phyloP scores from a whole-genome alignment of 176 grass and related monocot genomes.

The Guadua angustifolia region DNA sequence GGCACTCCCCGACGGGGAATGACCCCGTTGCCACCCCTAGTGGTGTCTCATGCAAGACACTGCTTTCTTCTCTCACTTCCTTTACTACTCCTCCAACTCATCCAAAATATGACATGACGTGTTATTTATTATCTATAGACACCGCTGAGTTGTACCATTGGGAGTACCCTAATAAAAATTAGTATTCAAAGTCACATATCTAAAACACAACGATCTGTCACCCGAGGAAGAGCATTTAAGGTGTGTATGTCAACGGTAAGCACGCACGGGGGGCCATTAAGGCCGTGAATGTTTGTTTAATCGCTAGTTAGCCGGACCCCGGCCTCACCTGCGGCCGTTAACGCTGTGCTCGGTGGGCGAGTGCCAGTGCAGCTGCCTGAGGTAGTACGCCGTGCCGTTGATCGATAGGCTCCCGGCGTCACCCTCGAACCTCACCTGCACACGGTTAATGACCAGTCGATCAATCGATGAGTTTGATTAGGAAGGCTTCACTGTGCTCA shows the following conservation, averaged over 20 bases:
- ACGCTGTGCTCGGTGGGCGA: conserved; percentile 77
- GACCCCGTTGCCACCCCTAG: no score
- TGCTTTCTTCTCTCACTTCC: no score
- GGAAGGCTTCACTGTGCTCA: background rate
- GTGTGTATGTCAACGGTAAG: background rate
- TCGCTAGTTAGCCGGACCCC: background rate
- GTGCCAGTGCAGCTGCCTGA: conserved; percentile 79
- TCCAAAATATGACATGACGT: no score
- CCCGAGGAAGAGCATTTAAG: background rate
- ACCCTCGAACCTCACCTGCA: conserved; percentile 50
- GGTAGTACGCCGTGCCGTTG: conserved; percentile 55
- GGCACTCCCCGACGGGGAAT: no score
- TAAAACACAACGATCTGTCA: no score
- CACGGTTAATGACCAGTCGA: background rate
- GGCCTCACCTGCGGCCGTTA: conserved; percentile 48
- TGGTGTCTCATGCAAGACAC: no score
- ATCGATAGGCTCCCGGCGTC: conserved; percentile 65
- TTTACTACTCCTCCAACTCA: no score
- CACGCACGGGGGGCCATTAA: background rate
- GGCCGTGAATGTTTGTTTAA: background rate
- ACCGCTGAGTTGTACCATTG: no score
- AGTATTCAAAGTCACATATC: no score
- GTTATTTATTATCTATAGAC: no score
- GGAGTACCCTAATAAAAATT: no score
- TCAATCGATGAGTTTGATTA: background rate